These are phyloP conservation scores for Daldinia grandis DNA, from an alignment of 495 filamentous ascomycete species.

Conservation along the genomic window DNA sequence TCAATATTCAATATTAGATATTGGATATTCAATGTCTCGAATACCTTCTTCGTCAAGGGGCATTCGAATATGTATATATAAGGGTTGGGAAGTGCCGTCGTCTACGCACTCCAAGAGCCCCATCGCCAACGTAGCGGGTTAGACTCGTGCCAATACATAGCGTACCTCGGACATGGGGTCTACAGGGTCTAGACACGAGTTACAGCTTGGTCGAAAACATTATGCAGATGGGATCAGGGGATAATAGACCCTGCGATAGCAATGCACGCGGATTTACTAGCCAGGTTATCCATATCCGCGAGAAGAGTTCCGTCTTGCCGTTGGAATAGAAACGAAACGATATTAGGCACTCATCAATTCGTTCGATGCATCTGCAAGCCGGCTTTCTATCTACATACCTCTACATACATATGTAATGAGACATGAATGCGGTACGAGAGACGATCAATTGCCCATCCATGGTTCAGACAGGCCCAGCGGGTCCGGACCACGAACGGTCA, in stretches of 20 bases:
- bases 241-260: slow-evolving; percentile 7
- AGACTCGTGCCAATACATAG: slow-evolving; percentile 17
- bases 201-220: slow-evolving; percentile 24
- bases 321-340: not conserved
- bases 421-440: not conserved
- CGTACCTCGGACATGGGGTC: slow-evolving; percentile 12
- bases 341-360: not conserved
- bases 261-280: slow-evolving; percentile 16
- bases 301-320: slow-evolving; percentile 6
- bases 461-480: slow-evolving; percentile 18
- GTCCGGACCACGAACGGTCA: slow-evolving; percentile 29
- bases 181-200: slow-evolving; percentile 36
- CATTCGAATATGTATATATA: slow-evolving; percentile 4
- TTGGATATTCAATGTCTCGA: not conserved
- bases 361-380: not conserved
- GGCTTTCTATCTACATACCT: not conserved
- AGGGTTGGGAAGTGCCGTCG: slow-evolving; percentile 4
- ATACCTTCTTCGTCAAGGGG: not conserved
- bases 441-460: slow-evolving; percentile 8
- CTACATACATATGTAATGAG: not conserved
- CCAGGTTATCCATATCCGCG: not conserved
- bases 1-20: not conserved
- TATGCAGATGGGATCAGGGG: slow-evolving; percentile 33
- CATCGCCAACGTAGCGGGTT: not conserved
- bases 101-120: slow-evolving; percentile 1